Evolutionary conservation across 495 filamentous ascomycete genomes (phyloP).

Genomic region (Rusavskia elegans): DNA sequence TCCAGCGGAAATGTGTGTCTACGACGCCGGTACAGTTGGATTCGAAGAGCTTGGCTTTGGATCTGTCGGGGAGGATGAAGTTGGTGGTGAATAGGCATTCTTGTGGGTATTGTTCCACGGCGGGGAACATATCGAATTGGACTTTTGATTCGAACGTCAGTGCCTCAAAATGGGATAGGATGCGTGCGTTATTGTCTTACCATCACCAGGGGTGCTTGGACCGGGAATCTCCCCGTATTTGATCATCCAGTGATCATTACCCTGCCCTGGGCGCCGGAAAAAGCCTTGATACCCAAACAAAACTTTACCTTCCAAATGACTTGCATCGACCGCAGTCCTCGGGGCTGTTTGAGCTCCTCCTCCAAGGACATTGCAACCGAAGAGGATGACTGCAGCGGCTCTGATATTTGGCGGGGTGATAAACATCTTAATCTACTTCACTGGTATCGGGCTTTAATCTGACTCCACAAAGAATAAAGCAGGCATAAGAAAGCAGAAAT

Average conservation of each 20-base stretch:
- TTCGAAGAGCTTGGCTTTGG: conserved; percentile 15
- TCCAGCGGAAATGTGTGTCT: conserved; percentile 19
- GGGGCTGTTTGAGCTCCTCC: background rate
- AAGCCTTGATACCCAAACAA: conserved; percentile 20
- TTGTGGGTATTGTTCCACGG: conserved; percentile 17
- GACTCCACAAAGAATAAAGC: too few relatives aligned
- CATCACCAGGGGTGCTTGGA: background rate
- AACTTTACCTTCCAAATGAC: conserved; percentile 15
- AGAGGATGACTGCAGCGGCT: background rate
- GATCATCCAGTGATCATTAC: conserved; percentile 19
- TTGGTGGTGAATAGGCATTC: conserved; percentile 18
- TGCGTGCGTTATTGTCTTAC: background rate
- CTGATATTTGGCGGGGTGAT: background rate
- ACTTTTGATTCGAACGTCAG: background rate
- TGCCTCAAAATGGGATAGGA: background rate
- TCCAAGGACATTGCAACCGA: background rate
- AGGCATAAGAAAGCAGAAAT: too few relatives aligned
- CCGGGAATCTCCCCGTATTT: conserved; percentile 1
- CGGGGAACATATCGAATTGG: conserved; percentile 17
- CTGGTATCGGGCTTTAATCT: too few relatives aligned
- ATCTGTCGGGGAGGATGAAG: conserved; percentile 13
- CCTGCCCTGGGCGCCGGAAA: conserved; percentile 17
- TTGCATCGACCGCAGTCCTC: conserved; percentile 14
- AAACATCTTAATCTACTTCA: too few relatives aligned
- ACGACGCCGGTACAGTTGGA: conserved; percentile 20